Percentiles rank a stretch among this genome's conserved stretches.
These are phyloP conservation scores for Quercus aquifolioides DNA, from an alignment of 306 rosid species.

Conservation along the genomic window DNA sequence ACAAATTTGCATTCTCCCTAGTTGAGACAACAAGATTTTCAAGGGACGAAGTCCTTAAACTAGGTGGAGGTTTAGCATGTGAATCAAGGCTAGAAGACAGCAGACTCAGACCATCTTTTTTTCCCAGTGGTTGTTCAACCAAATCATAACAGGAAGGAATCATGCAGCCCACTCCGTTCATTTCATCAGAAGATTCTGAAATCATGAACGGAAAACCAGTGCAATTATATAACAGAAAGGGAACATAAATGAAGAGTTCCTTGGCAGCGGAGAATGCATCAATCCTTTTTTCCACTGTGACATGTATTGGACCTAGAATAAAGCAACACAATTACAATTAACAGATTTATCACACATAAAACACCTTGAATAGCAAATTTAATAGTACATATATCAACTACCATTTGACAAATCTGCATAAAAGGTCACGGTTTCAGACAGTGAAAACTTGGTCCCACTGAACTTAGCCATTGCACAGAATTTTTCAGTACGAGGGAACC, in stretches of 20 bases:
- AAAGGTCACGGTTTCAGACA: slow-evolving; percentile 60
- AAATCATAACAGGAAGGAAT: slow-evolving; percentile 65
- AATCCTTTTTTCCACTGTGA: slow-evolving; percentile 77
- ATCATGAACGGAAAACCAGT: slow-evolving; percentile 66
- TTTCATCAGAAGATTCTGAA: slow-evolving; percentile 49
- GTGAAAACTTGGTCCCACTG: slow-evolving; percentile 65
- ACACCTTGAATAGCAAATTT: slow-evolving; percentile 1
- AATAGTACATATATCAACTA: slow-evolving; percentile 29
- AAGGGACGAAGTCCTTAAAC: slow-evolving; percentile 19
- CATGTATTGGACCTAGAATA: slow-evolving; percentile 57
- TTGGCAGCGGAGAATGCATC: slow-evolving; percentile 85
- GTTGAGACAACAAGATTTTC: slow-evolving; percentile 49
- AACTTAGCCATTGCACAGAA: slow-evolving; percentile 72
- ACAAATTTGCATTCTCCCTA: slow-evolving; percentile 40
- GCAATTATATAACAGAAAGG: slow-evolving; percentile 86
- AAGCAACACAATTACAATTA: slow-evolving; percentile 25
- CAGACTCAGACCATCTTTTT: slow-evolving; percentile 65
- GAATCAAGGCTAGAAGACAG: slow-evolving; percentile 37
- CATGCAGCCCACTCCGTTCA: slow-evolving; percentile 36
- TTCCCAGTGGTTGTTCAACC: slow-evolving; percentile 35
- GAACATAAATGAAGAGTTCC: slow-evolving; percentile 72
- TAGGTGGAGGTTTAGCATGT: slow-evolving; percentile 26
- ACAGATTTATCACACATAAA: slow-evolving; percentile 2
- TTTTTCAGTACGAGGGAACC: slow-evolving; percentile 75
- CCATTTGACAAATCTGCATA: slow-evolving; percentile 49